These are phyloP conservation scores for Galium porrigens DNA, from an alignment of 305 asterid genomes.

Conservation along the genomic window DNA sequence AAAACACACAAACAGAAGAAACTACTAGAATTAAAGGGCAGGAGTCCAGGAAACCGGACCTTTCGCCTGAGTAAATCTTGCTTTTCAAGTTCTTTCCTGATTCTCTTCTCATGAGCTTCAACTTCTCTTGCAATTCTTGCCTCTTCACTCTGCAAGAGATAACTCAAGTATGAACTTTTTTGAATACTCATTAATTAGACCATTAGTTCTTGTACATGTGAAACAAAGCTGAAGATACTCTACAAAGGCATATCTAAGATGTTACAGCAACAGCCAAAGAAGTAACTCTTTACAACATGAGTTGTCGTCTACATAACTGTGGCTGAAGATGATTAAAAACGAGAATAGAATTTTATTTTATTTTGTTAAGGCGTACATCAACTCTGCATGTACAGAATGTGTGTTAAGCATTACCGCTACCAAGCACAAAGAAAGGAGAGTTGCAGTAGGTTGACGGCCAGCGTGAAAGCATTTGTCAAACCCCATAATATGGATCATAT, in stretches of 20 bases:
- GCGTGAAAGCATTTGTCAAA: not conserved
- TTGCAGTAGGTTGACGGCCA: not conserved
- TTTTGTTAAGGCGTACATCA: not conserved
- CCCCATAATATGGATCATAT: not conserved
- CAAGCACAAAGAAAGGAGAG: not conserved
- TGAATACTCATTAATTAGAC: not conserved
- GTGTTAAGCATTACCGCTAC: not conserved
- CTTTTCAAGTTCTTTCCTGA: slow-evolving; percentile 75
- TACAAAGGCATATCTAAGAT: not conserved
- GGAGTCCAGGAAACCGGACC: slow-evolving; percentile 30
- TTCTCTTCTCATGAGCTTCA: slow-evolving; percentile 76
- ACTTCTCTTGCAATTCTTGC: slow-evolving; percentile 77
- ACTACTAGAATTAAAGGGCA: not conserved
- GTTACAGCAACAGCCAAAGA: not conserved
- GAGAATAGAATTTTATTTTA: not conserved
- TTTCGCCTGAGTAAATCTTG: slow-evolving; percentile 64
- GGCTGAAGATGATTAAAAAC: not conserved
- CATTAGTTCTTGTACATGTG: not conserved
- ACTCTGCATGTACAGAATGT: not conserved
- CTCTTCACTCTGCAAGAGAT: slow-evolving; percentile 49
- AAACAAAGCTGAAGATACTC: not conserved
- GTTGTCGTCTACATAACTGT: not conserved
- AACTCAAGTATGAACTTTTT: slow-evolving; percentile 7
- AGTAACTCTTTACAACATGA: not conserved
- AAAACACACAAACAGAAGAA: not conserved